Evolutionary conservation across 352 stramenopile species (phyloP).

Genomic region (Pythium dissotocum): DNA sequence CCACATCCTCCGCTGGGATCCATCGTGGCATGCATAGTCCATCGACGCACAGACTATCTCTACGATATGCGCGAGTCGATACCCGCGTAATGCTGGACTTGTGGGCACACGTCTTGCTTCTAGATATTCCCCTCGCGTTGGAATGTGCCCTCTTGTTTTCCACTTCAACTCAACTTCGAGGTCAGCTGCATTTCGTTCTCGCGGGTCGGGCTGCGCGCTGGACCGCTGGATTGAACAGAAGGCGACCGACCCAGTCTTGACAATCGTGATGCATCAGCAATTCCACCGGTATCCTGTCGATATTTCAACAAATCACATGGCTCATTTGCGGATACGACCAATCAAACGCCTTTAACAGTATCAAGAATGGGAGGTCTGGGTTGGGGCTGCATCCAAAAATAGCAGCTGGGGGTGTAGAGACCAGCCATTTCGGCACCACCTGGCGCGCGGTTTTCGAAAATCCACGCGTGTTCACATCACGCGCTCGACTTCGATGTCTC

Average conservation of each 20-base stretch:
- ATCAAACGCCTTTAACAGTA: neutral
- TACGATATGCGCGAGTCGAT: too few relatives aligned
- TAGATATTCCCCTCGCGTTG: neutral
- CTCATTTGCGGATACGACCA: too few relatives aligned
- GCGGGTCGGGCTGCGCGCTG: neutral
- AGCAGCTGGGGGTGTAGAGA: neutral
- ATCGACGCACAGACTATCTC: too few relatives aligned
- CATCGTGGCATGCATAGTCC: too few relatives aligned
- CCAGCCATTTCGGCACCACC: neutral
- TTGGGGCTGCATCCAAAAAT: neutral
- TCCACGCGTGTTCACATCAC: neutral
- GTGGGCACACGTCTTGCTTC: neutral
- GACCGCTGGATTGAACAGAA: neutral
- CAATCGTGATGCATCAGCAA: slow-evolving; percentile 1
- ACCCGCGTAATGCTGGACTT: neutral
- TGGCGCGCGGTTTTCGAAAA: neutral
- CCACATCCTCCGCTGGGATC: too few relatives aligned
- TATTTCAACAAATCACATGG: too few relatives aligned
- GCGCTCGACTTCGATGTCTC: neutral
- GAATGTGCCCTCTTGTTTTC: neutral
- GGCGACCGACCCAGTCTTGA: neutral
- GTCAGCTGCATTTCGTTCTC: slow-evolving; percentile 6
- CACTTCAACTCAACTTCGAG: slow-evolving; percentile 9
- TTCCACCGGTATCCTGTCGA: neutral
- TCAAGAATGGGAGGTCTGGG: neutral